phyloP scores from a whole-genome alignment of 805 yeast species.

The Ascoidea tarda region DNA sequence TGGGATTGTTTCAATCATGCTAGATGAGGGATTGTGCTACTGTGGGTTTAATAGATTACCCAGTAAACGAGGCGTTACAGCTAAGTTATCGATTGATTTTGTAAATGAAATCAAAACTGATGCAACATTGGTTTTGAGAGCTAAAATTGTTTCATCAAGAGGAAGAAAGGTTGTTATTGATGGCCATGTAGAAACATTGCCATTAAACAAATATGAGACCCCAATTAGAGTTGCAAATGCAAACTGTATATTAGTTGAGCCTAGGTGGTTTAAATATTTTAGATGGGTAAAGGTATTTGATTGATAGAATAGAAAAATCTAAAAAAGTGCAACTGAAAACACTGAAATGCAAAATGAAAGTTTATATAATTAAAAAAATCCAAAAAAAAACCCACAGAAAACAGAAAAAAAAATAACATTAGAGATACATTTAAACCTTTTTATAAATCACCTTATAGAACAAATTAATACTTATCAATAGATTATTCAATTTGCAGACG shows the following conservation, averaged over 20 bases:
- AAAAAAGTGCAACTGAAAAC: no score
- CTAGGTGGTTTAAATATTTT: conserved; percentile 73
- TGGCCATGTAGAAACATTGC: conserved; percentile 48
- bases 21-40: conserved; percentile 76
- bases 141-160: conserved; percentile 46
- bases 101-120: conserved; percentile 32
- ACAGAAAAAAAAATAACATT: background rate
- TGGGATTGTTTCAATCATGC: conserved; percentile 32
- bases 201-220: conserved; percentile 12
- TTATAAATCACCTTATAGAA: no score
- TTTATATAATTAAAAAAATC: background rate
- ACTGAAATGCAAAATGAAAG: no score
- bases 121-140: conserved; percentile 50
- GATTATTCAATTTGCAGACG: conserved; percentile 19
- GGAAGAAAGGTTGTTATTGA: conserved; percentile 76
- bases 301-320: no score
- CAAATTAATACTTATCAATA: no score
- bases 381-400: no score
- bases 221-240: conserved; percentile 36
- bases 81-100: conserved; percentile 54
- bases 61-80: conserved; percentile 79
- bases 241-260: conserved; percentile 65
- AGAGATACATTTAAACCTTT: background rate
- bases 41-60: conserved; percentile 82
- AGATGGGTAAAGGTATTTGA: conserved; percentile 32